phyloP scores from a whole-genome alignment of 257 asterid genomes.

The Schizonepeta tenuifolia region DNA sequence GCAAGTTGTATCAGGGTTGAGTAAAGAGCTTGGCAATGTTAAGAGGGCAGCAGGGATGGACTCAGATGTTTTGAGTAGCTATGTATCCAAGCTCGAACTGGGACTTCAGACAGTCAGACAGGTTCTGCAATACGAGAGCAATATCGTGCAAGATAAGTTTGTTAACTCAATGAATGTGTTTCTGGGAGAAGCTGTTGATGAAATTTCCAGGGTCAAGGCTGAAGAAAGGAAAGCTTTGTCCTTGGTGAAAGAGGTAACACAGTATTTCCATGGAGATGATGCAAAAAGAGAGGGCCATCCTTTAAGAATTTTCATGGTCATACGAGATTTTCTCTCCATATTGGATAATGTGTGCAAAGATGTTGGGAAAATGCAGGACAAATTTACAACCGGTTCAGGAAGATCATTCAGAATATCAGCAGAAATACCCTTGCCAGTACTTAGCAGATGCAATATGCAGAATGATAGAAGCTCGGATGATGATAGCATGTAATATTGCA shows the following conservation, averaged over 20 bases:
- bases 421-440: conserved; percentile 62
- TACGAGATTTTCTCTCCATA: conserved; percentile 73
- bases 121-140: conserved; percentile 57
- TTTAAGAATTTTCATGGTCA: conserved; percentile 69
- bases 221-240: conserved; percentile 79
- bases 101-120: conserved; percentile 75
- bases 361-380: conserved; percentile 77
- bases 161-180: conserved; percentile 71
- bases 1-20: conserved; percentile 69
- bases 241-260: conserved; percentile 75
- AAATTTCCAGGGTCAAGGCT: conserved; percentile 62
- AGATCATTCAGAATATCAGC: conserved; percentile 77
- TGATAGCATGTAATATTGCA: conserved; percentile 54
- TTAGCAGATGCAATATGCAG: conserved; percentile 55
- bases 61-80: conserved; percentile 77
- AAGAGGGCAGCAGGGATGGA: conserved; percentile 92
- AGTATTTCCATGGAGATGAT: conserved; percentile 83
- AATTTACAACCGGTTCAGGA: conserved; percentile 57
- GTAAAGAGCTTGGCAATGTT: conserved; percentile 76
- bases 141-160: conserved; percentile 55
- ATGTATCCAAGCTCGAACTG: conserved; percentile 69
- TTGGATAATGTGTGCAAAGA: conserved; percentile 85
- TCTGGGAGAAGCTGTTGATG: conserved; percentile 65
- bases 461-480: conserved; percentile 61
- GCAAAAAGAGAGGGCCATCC: conserved; percentile 82